These are phyloP conservation scores for Yarrowia sp. DNA, from an alignment of 805 yeast genomes.

Conservation along the genomic window DNA sequence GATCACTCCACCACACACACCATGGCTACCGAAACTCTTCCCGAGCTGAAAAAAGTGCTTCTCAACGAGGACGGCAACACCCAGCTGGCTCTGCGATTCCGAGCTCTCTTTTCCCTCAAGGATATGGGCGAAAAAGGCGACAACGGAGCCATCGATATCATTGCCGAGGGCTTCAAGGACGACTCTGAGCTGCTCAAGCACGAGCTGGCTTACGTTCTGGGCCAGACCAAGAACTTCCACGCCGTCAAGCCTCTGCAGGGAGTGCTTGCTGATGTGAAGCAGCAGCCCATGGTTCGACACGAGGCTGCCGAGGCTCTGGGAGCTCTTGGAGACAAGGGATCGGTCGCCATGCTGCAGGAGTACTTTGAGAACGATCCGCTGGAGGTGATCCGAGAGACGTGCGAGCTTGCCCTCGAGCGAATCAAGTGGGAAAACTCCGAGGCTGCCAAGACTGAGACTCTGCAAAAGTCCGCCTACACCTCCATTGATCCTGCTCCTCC, in stretches of 20 bases:
- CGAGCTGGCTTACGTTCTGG: slow-evolving; percentile 95
- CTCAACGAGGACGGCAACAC: slow-evolving; percentile 52
- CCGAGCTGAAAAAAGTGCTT: slow-evolving; percentile 34
- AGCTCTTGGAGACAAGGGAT: slow-evolving; percentile 80
- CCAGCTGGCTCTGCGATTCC: slow-evolving; percentile 80
- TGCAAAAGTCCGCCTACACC: slow-evolving; percentile 74
- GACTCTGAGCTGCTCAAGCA: slow-evolving; percentile 89
- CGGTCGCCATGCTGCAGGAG: slow-evolving; percentile 62
- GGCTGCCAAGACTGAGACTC: slow-evolving; percentile 58
- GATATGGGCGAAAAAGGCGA: slow-evolving; percentile 74
- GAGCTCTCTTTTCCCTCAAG: slow-evolving; percentile 91
- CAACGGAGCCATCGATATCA: slow-evolving; percentile 70
- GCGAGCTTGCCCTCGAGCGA: slow-evolving; percentile 94
- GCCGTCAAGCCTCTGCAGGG: slow-evolving; percentile 75
- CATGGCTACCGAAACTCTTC: slow-evolving; percentile 7
- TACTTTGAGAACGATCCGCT: slow-evolving; percentile 72
- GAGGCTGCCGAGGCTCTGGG: slow-evolving; percentile 99
- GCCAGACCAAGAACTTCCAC: slow-evolving; percentile 82
- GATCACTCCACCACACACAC: not conserved
- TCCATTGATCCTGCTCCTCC: slow-evolving; percentile 99
- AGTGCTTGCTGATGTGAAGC: slow-evolving; percentile 58
- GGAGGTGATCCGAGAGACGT: slow-evolving; percentile 90
- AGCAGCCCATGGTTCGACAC: slow-evolving; percentile 95
- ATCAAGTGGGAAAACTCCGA: slow-evolving; percentile 87
- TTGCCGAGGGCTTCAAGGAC: slow-evolving; percentile 78